These are phyloP conservation scores for Pichia manshurica DNA, from an alignment of 805 yeast genomes.

Conservation along the genomic window DNA sequence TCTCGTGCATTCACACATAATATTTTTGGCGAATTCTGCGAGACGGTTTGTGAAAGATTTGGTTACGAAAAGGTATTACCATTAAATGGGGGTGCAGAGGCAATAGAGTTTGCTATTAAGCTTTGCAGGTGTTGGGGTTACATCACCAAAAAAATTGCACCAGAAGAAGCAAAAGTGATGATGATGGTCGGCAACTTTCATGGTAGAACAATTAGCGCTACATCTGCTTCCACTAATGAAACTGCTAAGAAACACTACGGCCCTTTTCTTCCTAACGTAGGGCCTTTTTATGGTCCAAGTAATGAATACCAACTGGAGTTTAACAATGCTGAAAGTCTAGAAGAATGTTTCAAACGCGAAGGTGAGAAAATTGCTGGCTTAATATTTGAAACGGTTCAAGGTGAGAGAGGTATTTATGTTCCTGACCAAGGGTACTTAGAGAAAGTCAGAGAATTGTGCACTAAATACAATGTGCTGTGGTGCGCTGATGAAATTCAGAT, in stretches of 20 bases:
- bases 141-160: slow-evolving; percentile 26
- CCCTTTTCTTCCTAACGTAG: slow-evolving; percentile 28
- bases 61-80: slow-evolving; percentile 28
- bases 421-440: slow-evolving; percentile 31
- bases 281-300: slow-evolving; percentile 28
- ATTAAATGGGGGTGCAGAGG: slow-evolving; percentile 33
- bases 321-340: slow-evolving; percentile 25
- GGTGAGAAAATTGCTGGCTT: slow-evolving; percentile 32
- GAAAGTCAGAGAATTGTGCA: slow-evolving; percentile 30
- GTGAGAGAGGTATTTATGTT: slow-evolving; percentile 36
- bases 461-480: slow-evolving; percentile 28
- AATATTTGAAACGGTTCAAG: slow-evolving; percentile 35
- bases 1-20: slow-evolving; percentile 26
- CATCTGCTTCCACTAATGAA: slow-evolving; percentile 33
- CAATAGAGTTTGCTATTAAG: slow-evolving; percentile 35
- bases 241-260: slow-evolving; percentile 32
- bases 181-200: slow-evolving; percentile 34
- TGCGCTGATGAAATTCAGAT: slow-evolving; percentile 35
- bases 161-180: slow-evolving; percentile 26
- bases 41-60: slow-evolving; percentile 25
- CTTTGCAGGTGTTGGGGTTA: slow-evolving; percentile 31
- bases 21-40: slow-evolving; percentile 22
- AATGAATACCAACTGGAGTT: slow-evolving; percentile 18
- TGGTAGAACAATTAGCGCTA: slow-evolving; percentile 36
- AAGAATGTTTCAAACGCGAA: slow-evolving; percentile 25